Conservation (phyloP, 164 flowering plant species). For the Vitis rupestris region DNA sequence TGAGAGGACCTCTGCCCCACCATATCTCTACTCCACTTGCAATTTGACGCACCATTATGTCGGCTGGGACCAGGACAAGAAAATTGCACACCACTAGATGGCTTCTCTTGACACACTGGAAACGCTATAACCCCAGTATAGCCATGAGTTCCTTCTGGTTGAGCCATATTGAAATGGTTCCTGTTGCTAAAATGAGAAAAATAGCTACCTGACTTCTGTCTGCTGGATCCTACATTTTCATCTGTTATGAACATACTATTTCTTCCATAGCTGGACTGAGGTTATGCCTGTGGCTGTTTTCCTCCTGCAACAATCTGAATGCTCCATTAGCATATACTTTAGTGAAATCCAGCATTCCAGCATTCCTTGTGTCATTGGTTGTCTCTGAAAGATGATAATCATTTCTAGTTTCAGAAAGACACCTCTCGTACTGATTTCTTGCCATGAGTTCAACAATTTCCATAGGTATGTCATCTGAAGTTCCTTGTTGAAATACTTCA, state of each 20-base stretch:
- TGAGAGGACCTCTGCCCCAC: constrained; percentile 20
- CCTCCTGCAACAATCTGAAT: constrained; percentile 19
- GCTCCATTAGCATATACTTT: constrained; percentile 21
- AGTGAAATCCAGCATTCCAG: constrained; percentile 15
- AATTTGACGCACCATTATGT: constrained; percentile 17
- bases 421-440: constrained; percentile 67
- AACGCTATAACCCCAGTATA: constrained; percentile 20
- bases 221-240: constrained; percentile 15
- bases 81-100: constrained; percentile 24
- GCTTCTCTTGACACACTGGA: constrained; percentile 24
- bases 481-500: constrained; percentile 29
- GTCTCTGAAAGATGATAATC: constrained; percentile 14
- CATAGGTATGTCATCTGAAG: constrained; percentile 75
- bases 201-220: constrained; percentile 23
- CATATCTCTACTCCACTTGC: constrained; percentile 25
- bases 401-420: constrained; percentile 38
- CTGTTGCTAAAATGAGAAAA: constrained; percentile 11
- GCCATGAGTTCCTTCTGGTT: constrained; percentile 18
- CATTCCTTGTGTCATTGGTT: constrained; percentile 15
- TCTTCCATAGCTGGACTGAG: constrained; percentile 22
- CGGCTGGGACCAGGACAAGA: constrained; percentile 22
- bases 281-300: constrained; percentile 13
- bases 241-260: constrained; percentile 8
- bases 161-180: constrained; percentile 18
- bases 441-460: constrained; percentile 88